Evolutionary conservation across 2,329 filamentous ascomycete genomes (phyloP), one percentile per base, ranked within the genome.

Genomic region (Zasmidium angulare): DNA sequence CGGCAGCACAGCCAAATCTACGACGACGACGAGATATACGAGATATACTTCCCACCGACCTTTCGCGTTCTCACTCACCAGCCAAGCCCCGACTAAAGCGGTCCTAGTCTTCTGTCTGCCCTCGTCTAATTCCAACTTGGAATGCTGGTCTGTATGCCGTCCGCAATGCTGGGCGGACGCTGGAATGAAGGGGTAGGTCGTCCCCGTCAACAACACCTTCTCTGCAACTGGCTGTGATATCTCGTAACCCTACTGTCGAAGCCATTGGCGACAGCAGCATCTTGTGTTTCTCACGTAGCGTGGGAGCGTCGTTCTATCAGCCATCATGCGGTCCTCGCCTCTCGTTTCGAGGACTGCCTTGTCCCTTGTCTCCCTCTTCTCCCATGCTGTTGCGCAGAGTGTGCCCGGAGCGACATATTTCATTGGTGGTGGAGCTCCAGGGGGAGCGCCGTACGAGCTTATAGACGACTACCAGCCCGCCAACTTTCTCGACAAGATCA

Each of bases 401-500:
- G 57, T 64, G 4, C 63, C 66, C 14, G 70, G 69, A 46, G 71
- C 63, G 23, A 60, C 57, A 17, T 66, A 65, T 20, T 66, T 63
- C 43, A 53, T 52, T n/a, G 72, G 70, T 23, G 63, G 64, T 51
- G 72, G 72, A 22, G 64, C 67, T 9, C 67, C 71, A 43, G 66
- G 62, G 11, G 67, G 68, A 10, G 70, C 62, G 19, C 22, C 60
- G 14, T 74, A 73, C 53, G 50, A 59, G 36, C 58, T 74, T 17
- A 64, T 74, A 2, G 72, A 75, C 54, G 67, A 71, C 21, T 75
- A 74, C 52, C 31, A 62, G 19, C 63, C 68, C n/a, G 51, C 60
- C 1, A 63, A 56, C 48, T 74, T 75, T 61, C 72, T 75, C 64
- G 60, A 67, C 57, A 74, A 74, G 46, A 74, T 74, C 67, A 68